Evolutionary conservation across 345 rosid species (phyloP), one percentile per base, ranked within the genome.

Genomic region (Aquilaria yunnanensis): DNA sequence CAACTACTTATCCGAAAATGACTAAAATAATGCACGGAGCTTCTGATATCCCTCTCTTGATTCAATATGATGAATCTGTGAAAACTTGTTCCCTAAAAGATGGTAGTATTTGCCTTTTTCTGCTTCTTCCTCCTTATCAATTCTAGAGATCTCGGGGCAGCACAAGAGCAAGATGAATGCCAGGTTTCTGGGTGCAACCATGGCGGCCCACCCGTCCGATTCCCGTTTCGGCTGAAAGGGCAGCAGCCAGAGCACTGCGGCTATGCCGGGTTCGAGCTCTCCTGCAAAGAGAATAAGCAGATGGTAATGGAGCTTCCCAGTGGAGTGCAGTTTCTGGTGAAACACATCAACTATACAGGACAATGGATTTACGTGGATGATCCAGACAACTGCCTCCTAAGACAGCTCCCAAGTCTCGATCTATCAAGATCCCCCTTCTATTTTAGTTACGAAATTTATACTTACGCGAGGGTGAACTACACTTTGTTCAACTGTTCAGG

Each of bases 201-300:
- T 6, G 52, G 32, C 3, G 59, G 30, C 8, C 66, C 66, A 37
- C n/a, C 34, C 9, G 14, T 65, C 54, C 48, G 43, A 33, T 65
- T 65, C 23, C 69, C 69, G 0, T 65, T 65, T 55, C 34, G 56
- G 12, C 45, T 66, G 34, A 12, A 66, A 57, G 51, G 11, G n/a
- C 54, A 5, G 10, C 69, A 66, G n/a, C 50, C 69, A 4, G 50
- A 46, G 11, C 54, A 33, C 56, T 57, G 69, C 46, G 57, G 69
- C 16, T 66, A 62, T 16, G 33, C 56, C 53, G 56, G 69, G 37
- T 66, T 66, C 14, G 56, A 49, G 29, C 62, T 66, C 3, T 57
- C 57, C 43, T 66, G 69, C 57, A 46, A 56, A 2, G 62, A 66
- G 49, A 32, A 37, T 12, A 57, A 57, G 2, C 43, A 66, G 29